Conservation (phyloP, 345 rosid genomes). For the Gossypium sturtianum region DNA sequence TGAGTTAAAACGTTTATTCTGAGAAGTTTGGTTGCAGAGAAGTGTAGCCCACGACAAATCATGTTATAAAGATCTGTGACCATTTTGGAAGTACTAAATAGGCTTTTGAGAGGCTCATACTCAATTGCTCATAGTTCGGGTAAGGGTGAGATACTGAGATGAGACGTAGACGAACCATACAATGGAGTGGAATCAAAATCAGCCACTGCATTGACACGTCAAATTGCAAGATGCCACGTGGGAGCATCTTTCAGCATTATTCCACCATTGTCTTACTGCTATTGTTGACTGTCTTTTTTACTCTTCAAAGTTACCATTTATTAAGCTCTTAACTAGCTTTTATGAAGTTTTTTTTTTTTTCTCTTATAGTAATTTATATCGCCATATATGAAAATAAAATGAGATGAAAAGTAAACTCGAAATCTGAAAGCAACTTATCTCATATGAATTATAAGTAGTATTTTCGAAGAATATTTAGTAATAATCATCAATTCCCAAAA, state of each 20-base stretch:
- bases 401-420: too few species aligned
- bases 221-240: conserved; percentile 24
- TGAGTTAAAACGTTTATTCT: background rate
- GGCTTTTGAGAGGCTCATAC: background rate
- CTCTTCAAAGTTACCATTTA: background rate
- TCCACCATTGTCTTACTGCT: background rate
- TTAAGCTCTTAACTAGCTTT: too few species aligned
- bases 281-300: background rate
- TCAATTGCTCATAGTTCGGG: background rate
- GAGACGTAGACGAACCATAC: background rate
- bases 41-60: background rate
- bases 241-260: too few species aligned
- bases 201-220: background rate
- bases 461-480: background rate
- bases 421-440: too few species aligned
- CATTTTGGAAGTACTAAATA: background rate
- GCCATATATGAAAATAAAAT: too few species aligned
- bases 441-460: background rate
- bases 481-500: background rate
- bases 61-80: background rate
- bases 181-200: background rate
- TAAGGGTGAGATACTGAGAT: background rate
- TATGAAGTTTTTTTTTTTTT: too few species aligned
- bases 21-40: background rate
- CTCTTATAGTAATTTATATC: too few species aligned